Evolutionary conservation across 2,329 filamentous ascomycete genomes (phyloP), one percentile per base, ranked within the genome.

Genomic region (Aspergillus tamarii): DNA sequence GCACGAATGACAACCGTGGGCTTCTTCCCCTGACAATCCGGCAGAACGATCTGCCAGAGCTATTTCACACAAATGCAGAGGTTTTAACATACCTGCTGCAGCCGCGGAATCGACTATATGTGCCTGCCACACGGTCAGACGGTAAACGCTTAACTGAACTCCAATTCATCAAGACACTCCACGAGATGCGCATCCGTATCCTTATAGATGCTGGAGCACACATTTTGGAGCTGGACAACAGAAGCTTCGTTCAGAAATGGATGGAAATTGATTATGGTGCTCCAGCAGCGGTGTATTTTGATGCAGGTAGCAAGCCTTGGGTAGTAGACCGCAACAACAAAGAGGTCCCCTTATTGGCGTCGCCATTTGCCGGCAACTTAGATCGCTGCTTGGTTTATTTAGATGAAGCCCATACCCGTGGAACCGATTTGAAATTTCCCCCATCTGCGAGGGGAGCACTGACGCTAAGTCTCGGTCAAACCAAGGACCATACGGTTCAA

Each of bases 171-270:
- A 2, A 61, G 0, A 75, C 74, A 28, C 74, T 89, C 0, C 64
- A 41, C 0, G 50, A 66, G 0, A 65, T 63, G 0, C 53, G 67
- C 0, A 87, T 89, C 19, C 78, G 80, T 0, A 79, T 91, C 0
- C 76, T 91, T 0, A 87, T 91, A 1, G 89, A 91, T 71, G 85
- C 87, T 0, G 89, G 89, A 0, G 88, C 89, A 0, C 84, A 87
- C 14, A 85, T 91, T 16, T 72, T 91, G 0, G 88, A 91, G 67
- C 84, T 87, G 77, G 79, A 83, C 63, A 90, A 88, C 67, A 55
- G 72, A 1, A 74, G 73, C 0, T 73, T 89, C 0, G 86, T 80
- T 0, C 75, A 74, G 12, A 73, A 75, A 1, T 89, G 87, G 87
- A 69, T 89, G 0, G 69, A 74, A 0, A 70, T 81, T 1, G 84